Percentiles rank a stretch among this genome's conserved stretches.
Conservation (phyloP, 2,329 filamentous ascomycete species). For the Thermothelomyces thermophilus region DNA sequence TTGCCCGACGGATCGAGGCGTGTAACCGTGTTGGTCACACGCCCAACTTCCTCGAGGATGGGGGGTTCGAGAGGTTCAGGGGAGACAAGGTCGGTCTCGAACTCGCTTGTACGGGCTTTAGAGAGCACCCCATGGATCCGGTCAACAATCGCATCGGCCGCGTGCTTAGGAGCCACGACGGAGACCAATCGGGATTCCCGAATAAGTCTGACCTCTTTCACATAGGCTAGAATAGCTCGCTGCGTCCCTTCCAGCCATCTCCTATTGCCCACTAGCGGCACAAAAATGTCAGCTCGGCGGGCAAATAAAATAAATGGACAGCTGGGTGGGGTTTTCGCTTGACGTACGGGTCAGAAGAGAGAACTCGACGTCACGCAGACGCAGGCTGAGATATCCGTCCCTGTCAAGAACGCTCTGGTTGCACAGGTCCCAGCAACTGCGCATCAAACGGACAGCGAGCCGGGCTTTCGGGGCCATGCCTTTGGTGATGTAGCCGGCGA, state of each 20-base stretch:
- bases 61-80: constrained; percentile 22
- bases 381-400: constrained; percentile 37
- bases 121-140: constrained; percentile 30
- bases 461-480: constrained; percentile 34
- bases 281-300: constrained; percentile 8
- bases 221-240: constrained; percentile 28
- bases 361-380: constrained; percentile 37
- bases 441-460: constrained; percentile 39
- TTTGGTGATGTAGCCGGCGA: constrained; percentile 29
- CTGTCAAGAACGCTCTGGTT: constrained; percentile 39
- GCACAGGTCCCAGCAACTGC: constrained; percentile 44
- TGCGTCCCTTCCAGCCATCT: constrained; percentile 32
- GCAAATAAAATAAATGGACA: background rate
- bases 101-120: constrained; percentile 20
- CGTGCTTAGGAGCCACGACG: constrained; percentile 32
- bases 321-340: background rate
- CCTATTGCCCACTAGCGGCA: constrained; percentile 29
- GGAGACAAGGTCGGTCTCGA: constrained; percentile 26
- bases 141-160: constrained; percentile 32
- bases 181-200: constrained; percentile 28
- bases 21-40: constrained; percentile 35
- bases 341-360: constrained; percentile 40
- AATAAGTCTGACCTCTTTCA: constrained; percentile 35
- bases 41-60: constrained; percentile 32
- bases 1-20: constrained; percentile 29